Evolutionary conservation across 2,329 filamentous ascomycete species (phyloP), one percentile per base, ranked within the genome.

Genomic region (Juglanconis oblonga): DNA sequence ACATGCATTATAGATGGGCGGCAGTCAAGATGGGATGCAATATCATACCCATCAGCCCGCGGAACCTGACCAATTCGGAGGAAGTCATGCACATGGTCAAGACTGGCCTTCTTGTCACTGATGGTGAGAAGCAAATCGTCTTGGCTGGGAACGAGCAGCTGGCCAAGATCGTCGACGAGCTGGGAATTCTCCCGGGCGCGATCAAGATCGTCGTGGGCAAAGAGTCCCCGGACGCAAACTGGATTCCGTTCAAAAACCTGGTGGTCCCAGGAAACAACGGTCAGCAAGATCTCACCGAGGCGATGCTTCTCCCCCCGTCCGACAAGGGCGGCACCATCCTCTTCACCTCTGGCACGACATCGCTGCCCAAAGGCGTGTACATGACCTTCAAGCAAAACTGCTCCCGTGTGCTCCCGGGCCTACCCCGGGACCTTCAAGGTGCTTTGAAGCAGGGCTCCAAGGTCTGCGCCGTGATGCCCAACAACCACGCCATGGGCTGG

Each of bases 81-180:
- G 57, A 59, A 50, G 57, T 59, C 24, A 59, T 49, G 8, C 51
- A 59, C 31, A 59, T 59, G 57, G 35, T 59, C 29, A 49, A 29
- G 35, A 55, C 50, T 7, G 57, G 44, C 5, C n/a, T 59, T 24
- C 53, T 40, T 7, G 42, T 44, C 44, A 40, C 50, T 36, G 40
- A 49, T 1, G 57, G 57, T 4, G 35, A 55, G 13, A 59, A 29
- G n/a, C 51, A 50, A 7, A 29, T 59, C 6, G 44, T 59, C 5
- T 4, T 50, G 1, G 51, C 57, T 10, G 51, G 51, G 9, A 44
- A 54, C 14, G 57, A 59, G 35, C 50, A 59, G 50, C 17, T 59
- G 51, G 57, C 57, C 4, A 54, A 48, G 42, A 35, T 54, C 24
- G 17, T 55, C 11, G 57, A 59, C 57, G 35, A 50, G 4, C 44